Evolutionary conservation across 106 monocot species (phyloP).

Genomic region (Dendrobium officinale): DNA sequence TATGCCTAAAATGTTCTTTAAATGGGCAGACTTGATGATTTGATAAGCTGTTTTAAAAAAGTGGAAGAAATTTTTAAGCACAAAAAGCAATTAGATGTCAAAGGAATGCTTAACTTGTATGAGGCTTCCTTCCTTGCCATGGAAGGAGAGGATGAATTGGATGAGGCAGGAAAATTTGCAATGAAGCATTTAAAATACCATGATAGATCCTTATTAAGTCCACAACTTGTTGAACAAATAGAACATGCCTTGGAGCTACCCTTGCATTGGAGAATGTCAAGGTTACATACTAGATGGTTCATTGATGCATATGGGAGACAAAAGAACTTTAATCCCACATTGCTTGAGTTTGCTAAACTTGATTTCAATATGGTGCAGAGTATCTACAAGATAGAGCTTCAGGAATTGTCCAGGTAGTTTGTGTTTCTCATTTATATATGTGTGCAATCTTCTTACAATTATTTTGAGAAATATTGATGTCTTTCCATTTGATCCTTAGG

Average conservation of each 20-base stretch:
- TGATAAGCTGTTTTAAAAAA: slow-evolving; percentile 14
- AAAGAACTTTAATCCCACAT: slow-evolving; percentile 6
- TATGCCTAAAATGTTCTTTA: background rate
- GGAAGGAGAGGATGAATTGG: slow-evolving; percentile 25
- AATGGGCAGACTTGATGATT: background rate
- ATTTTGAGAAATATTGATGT: background rate
- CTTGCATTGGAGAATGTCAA: too few species aligned
- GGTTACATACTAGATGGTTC: slow-evolving; percentile 35
- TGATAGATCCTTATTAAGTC: background rate
- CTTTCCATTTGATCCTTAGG: slow-evolving; percentile 11
- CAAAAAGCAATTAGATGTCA: background rate
- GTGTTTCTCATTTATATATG: background rate
- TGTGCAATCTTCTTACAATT: background rate
- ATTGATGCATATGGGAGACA: slow-evolving; percentile 28
- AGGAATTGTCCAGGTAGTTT: slow-evolving; percentile 21
- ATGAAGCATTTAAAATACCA: background rate
- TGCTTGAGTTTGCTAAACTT: slow-evolving; percentile 49
- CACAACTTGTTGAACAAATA: slow-evolving; percentile 17
- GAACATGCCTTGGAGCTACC: slow-evolving; percentile 45
- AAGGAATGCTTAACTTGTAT: slow-evolving; percentile 27
- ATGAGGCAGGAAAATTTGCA: slow-evolving; percentile 16
- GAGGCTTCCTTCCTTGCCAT: slow-evolving; percentile 28
- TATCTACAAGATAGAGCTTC: slow-evolving; percentile 27
- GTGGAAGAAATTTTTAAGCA: background rate
- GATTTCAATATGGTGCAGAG: slow-evolving; percentile 47